phyloP scores from a whole-genome alignment of 352 stramenopile genomes.

The Pythium monospermum region DNA sequence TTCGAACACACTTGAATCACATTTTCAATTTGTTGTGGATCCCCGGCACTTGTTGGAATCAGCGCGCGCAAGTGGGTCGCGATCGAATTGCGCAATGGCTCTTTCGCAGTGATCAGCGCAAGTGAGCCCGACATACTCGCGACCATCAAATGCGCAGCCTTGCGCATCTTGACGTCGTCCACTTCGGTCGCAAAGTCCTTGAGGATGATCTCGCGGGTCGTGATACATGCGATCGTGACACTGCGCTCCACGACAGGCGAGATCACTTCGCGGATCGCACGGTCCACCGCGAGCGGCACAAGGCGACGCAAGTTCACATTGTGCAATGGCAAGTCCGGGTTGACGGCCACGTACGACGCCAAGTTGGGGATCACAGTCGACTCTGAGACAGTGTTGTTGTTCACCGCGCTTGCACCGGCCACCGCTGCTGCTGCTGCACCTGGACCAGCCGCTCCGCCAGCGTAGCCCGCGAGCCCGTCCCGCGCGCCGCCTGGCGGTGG shows the following conservation, averaged over 20 bases:
- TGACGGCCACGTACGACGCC: conserved; percentile 97
- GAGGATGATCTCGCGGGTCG: conserved; percentile 95
- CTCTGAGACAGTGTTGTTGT: conserved; percentile 49
- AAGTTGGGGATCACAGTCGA: conserved; percentile 98
- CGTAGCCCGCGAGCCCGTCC: conserved; percentile 25
- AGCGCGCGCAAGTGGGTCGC: conserved; percentile 94
- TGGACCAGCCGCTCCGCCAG: not conserved
- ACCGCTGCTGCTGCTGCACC: not conserved
- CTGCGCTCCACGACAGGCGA: conserved; percentile 97
- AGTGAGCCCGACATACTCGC: conserved; percentile 97
- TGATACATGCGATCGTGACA: conserved; percentile 99
- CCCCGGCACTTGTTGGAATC: conserved; percentile 75
- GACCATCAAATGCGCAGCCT: conserved; percentile 98
- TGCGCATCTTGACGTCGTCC: conserved; percentile 94
- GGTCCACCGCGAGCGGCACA: conserved; percentile 96
- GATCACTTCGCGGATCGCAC: conserved; percentile 98
- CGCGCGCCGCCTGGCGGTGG: conserved; percentile 32
- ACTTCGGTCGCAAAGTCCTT: conserved; percentile 99
- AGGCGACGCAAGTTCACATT: conserved; percentile 92
- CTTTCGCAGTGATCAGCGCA: conserved; percentile 97
- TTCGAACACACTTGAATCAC: conserved; percentile 96
- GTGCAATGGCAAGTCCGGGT: conserved; percentile 93
- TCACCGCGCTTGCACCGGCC: not conserved
- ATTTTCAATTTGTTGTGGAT: conserved; percentile 94
- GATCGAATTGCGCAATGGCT: conserved; percentile 96